A percentile compares a stretch with the other conserved stretches of the same genome.
Conservation (phyloP, 257 asterid genomes). For the Rubia yunnanensis region DNA sequence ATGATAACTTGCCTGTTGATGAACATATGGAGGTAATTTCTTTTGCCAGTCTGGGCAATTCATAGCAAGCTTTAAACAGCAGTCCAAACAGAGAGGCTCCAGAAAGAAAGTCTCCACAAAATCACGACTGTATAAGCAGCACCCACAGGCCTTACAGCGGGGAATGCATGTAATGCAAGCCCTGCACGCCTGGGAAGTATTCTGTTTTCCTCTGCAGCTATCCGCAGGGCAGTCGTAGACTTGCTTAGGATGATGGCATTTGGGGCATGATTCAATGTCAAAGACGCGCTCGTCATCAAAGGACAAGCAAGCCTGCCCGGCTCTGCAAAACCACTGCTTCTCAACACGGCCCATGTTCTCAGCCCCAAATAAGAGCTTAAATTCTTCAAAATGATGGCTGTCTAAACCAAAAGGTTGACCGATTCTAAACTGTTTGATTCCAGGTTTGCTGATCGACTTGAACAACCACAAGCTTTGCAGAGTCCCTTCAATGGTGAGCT, state of each 20-base stretch:
- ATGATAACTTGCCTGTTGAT: constrained; percentile 28
- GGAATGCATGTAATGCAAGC: constrained; percentile 57
- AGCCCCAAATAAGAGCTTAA: constrained; percentile 45
- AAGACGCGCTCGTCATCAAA: constrained; percentile 55
- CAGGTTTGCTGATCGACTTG: constrained; percentile 39
- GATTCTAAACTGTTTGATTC: constrained; percentile 54
- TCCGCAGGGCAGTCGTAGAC: constrained; percentile 74
- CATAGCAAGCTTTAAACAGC: constrained; percentile 34
- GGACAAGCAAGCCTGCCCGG: constrained; percentile 40
- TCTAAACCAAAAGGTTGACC: constrained; percentile 39
- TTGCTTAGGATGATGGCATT: constrained; percentile 43
- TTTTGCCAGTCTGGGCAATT: constrained; percentile 21
- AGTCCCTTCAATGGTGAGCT: constrained; percentile 32
- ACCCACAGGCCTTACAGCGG: constrained; percentile 66
- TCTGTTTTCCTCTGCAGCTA: constrained; percentile 35
- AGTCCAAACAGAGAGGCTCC: constrained; percentile 39
- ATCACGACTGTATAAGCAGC: constrained; percentile 48
- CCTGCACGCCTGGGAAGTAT: constrained; percentile 38
- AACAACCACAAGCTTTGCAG: constrained; percentile 41
- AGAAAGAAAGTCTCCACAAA: constrained; percentile 54
- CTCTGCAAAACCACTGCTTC: constrained; percentile 37
- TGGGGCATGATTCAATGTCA: constrained; percentile 71
- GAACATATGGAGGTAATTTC: constrained; percentile 15
- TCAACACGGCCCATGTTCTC: constrained; percentile 25
- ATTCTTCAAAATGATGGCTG: constrained; percentile 40